phyloP scores from a whole-genome alignment of 139 green algal genomes.

The Trebouxia sp. region DNA sequence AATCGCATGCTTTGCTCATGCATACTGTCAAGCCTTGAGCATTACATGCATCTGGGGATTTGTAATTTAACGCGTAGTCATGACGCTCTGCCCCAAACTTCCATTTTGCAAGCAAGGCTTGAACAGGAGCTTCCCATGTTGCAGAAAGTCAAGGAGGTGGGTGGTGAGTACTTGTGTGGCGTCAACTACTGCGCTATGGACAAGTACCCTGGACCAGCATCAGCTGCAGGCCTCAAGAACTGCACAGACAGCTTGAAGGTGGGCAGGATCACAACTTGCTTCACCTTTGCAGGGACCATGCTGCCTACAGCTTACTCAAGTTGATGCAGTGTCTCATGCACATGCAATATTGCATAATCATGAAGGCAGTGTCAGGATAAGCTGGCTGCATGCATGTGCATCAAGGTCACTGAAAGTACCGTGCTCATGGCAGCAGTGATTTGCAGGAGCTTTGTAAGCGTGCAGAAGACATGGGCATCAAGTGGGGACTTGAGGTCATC shows the following conservation, averaged over 20 bases:
- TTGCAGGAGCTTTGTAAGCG: constrained; percentile 23
- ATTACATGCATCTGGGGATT: too few relatives aligned
- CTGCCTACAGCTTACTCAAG: too few relatives aligned
- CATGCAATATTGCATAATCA: too few relatives aligned
- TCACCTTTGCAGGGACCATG: too few relatives aligned
- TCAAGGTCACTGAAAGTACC: too few relatives aligned
- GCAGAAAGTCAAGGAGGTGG: constrained; percentile 30
- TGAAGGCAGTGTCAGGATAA: too few relatives aligned
- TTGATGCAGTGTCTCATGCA: too few relatives aligned
- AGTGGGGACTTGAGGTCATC: constrained; percentile 38
- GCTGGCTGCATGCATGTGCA: too few relatives aligned
- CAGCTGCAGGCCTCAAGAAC: constrained; percentile 6
- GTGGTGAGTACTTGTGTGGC: constrained; percentile 30
- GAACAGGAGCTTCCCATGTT: not conserved
- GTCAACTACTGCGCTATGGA: constrained; percentile 45
- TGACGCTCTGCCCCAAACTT: not conserved
- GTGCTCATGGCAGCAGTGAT: not conserved
- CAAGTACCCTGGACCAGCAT: constrained; percentile 34
- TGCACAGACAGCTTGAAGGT: constrained; percentile 31
- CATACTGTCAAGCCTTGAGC: too few relatives aligned
- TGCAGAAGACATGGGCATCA: constrained; percentile 36
- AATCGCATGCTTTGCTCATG: too few relatives aligned
- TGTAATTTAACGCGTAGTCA: too few relatives aligned
- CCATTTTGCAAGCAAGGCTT: not conserved
- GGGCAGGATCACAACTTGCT: not conserved